Percentiles rank a stretch among this genome's conserved stretches.
These are phyloP conservation scores for Achlya hypogyna DNA, from an alignment of 352 stramenopile genomes.

Conservation along the genomic window DNA sequence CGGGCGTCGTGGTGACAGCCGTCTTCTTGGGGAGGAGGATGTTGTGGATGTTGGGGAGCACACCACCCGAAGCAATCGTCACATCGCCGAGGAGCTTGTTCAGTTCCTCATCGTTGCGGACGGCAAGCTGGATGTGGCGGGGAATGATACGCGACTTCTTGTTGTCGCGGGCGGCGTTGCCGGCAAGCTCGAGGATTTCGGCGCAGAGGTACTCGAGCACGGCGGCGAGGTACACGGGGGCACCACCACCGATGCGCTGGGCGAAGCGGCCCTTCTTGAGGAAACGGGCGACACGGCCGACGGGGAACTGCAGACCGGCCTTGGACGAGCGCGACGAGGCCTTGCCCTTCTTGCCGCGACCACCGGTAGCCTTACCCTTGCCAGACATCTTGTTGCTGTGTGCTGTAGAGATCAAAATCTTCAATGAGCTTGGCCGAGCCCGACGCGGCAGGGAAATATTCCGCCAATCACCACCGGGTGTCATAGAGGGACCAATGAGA, in stretches of 20 bases:
- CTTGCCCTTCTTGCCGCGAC: conserved; percentile 67
- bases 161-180: conserved; percentile 89
- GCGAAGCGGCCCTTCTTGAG: conserved; percentile 89
- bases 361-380: conserved; percentile 71
- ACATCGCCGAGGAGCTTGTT: conserved; percentile 89
- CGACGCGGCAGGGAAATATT: conserved; percentile 20
- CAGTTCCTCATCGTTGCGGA: conserved; percentile 89
- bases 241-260: conserved; percentile 85
- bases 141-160: conserved; percentile 96
- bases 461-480: conserved; percentile 15
- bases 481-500: conserved; percentile 5
- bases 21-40: conserved; percentile 80
- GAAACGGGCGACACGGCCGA: conserved; percentile 91
- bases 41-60: conserved; percentile 91
- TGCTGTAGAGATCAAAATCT: conserved; percentile 23
- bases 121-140: conserved; percentile 92
- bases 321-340: conserved; percentile 67
- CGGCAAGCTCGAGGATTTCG: conserved; percentile 87
- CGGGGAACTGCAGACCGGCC: conserved; percentile 92
- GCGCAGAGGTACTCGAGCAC: conserved; percentile 87
- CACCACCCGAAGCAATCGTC: conserved; percentile 90
- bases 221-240: conserved; percentile 90
- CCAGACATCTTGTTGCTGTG: conserved; percentile 45
- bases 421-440: not conserved
- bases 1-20: conserved; percentile 20